Conservation (phyloP, 2,329 filamentous ascomycete species). For the Hyphodiscus sp. region DNA sequence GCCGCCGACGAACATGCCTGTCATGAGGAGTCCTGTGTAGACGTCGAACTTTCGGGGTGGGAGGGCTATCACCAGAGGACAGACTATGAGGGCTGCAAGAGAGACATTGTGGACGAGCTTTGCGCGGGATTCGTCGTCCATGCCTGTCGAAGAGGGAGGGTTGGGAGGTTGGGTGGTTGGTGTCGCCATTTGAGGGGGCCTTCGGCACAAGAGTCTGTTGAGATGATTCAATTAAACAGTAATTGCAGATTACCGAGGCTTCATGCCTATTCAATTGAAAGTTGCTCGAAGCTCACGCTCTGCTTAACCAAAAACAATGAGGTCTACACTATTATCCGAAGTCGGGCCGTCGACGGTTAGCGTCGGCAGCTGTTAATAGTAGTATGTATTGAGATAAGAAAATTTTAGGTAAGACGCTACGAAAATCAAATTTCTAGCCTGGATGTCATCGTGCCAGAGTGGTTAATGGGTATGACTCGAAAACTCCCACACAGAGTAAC, state of each 20-base stretch:
- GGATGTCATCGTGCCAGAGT: slow-evolving; percentile 27
- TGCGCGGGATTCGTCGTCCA: background rate
- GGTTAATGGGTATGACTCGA: slow-evolving; percentile 32
- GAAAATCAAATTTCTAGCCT: too few relatives aligned
- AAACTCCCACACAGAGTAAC: slow-evolving; percentile 4
- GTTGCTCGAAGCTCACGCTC: background rate
- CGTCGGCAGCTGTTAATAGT: background rate
- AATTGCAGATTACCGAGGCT: background rate
- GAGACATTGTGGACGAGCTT: slow-evolving; percentile 27
- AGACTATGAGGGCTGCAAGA: slow-evolving; percentile 42
- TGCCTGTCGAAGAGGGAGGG: background rate
- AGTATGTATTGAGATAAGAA: slow-evolving; percentile 8
- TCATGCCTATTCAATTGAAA: background rate
- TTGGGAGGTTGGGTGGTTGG: background rate
- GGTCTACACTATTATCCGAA: background rate
- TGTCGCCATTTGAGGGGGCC: background rate
- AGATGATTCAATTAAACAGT: background rate
- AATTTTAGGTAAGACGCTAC: background rate
- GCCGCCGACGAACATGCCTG: slow-evolving; percentile 29
- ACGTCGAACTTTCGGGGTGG: slow-evolving; percentile 57
- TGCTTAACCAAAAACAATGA: too few relatives aligned
- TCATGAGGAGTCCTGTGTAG: slow-evolving; percentile 48
- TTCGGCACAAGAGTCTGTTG: background rate
- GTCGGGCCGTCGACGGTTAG: background rate
- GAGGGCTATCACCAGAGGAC: slow-evolving; percentile 46